phyloP scores from a whole-genome alignment of 768 basidiomycete genomes.

The Lactifluus subvellereus region DNA sequence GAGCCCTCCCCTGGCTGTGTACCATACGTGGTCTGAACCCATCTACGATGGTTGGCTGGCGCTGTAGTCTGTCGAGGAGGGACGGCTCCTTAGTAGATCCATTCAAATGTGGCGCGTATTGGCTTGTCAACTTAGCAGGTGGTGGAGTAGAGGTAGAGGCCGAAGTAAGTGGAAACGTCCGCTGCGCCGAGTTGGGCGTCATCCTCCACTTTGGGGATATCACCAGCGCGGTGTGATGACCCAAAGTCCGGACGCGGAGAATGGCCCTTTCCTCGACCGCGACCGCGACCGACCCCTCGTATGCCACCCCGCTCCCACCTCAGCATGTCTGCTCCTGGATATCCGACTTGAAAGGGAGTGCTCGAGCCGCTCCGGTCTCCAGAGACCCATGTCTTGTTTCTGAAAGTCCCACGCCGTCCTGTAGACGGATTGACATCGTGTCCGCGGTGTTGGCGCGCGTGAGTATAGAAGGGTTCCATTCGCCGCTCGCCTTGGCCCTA shows the following conservation, averaged over 20 bases:
- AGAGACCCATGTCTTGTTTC: constrained; percentile 20
- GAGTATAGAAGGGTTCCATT: constrained; percentile 13
- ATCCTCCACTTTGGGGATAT: constrained; percentile 26
- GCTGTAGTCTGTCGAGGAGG: too few relatives aligned
- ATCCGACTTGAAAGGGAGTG: constrained; percentile 6
- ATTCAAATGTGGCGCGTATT: too few relatives aligned
- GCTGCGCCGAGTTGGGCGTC: constrained; percentile 31
- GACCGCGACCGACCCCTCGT: constrained; percentile 39
- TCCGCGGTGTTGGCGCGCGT: constrained; percentile 14
- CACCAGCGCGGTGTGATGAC: constrained; percentile 17
- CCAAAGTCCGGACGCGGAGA: constrained; percentile 28
- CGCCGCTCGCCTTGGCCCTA: background rate
- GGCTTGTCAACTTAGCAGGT: too few relatives aligned
- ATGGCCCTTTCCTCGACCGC: constrained; percentile 35
- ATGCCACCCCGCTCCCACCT: constrained; percentile 58
- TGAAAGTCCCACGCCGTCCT: constrained; percentile 21
- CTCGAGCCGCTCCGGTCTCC: constrained; percentile 15
- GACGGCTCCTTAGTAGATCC: too few relatives aligned
- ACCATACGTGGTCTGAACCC: too few relatives aligned
- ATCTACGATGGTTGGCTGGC: too few relatives aligned
- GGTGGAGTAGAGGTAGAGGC: background rate
- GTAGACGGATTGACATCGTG: background rate
- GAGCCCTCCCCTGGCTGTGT: background rate
- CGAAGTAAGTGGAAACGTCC: constrained; percentile 12
- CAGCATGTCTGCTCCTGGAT: constrained; percentile 39